Base-by-base conservation (phyloP, 306 rosid species). In the Sophora flavescens region DNA sequence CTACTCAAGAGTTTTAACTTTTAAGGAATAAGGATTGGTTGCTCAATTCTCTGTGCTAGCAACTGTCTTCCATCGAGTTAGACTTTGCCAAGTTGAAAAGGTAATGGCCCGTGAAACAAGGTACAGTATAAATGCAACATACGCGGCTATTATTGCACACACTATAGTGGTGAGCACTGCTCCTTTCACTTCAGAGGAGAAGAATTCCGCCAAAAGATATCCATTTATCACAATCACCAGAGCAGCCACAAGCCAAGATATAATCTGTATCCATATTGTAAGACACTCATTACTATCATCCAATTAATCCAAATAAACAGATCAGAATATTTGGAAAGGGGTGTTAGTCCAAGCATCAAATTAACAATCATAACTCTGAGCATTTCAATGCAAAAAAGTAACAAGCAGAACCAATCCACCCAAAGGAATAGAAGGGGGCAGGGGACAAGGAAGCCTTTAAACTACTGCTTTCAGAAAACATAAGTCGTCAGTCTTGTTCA, bases 151-250 rank as follows among this genome's bases (percentile, higher is more conserved):
- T 69, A 91, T 74, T 35, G 70, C 70, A 6, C 67, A 68, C 36
- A 91, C 83, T 9, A 76, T 5, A 12, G 80, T 11, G 64, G 79
- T 61, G 15, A 89, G 8, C 28, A 73, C 35, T 51, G 71, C 79
- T 61, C 99, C 97, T 3, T 68, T 86, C 83, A 86, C 98, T 81
- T 92, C 96, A 12, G 86, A 36, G 7, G 89, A 77, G 88, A 96
- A 84, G 93, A 91, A 96, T 47, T 89, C 93, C 72, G 91, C 42
- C 87, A 92, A 70, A 22, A 96, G 93, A 85, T 96, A 92, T 51
- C 98, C 99, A 51, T 96, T 96, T 59, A 96, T 96, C 70, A 84
- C 84, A 50, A 92, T 96, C 88, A 96, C 99, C 69, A 96, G 87
- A 33, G 78, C 93, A 62, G 99, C 96, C 87, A 96, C 99, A n/a